A percentile compares a stretch with the other conserved stretches of the same genome.
These are phyloP conservation scores for Fistulifera solaris DNA, from an alignment of 108 stramenopile species.

Conservation along the genomic window DNA sequence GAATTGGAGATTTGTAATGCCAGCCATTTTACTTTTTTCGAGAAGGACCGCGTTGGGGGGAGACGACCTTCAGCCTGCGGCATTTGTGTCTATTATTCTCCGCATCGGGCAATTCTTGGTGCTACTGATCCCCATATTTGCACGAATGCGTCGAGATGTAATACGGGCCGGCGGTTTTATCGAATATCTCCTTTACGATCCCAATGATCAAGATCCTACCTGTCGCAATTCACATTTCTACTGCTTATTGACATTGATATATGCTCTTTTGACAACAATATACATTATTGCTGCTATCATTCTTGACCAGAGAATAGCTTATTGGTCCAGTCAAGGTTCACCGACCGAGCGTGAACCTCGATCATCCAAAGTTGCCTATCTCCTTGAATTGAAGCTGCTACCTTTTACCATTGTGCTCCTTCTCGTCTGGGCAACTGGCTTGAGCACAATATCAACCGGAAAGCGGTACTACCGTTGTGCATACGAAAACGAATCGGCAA, in stretches of 20 bases:
- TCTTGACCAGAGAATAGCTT: constrained; percentile 5
- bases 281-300: constrained; percentile 1
- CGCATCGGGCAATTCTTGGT: constrained; percentile 25
- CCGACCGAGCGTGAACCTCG: constrained; percentile 20
- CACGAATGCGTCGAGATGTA: not conserved
- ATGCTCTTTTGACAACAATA: constrained; percentile 5
- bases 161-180: constrained; percentile 11
- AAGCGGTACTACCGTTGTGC: not conserved
- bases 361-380: constrained; percentile 7
- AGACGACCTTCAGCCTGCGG: constrained; percentile 73
- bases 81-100: constrained; percentile 12
- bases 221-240: constrained; percentile 15
- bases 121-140: constrained; percentile 10
- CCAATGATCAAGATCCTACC: not conserved
- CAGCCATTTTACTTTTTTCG: constrained; percentile 70
- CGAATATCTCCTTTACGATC: constrained; percentile 12
- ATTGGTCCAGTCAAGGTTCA: constrained; percentile 8
- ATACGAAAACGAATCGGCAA: not conserved
- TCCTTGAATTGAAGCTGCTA: constrained; percentile 18
- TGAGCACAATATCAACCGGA: not conserved
- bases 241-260: not conserved
- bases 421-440: not conserved
- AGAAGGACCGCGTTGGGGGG: constrained; percentile 66
- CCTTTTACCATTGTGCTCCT: constrained; percentile 10
- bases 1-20: constrained; percentile 36